Conservation (phyloP, 441 rosid genomes). For the Geranium incanum region DNA sequence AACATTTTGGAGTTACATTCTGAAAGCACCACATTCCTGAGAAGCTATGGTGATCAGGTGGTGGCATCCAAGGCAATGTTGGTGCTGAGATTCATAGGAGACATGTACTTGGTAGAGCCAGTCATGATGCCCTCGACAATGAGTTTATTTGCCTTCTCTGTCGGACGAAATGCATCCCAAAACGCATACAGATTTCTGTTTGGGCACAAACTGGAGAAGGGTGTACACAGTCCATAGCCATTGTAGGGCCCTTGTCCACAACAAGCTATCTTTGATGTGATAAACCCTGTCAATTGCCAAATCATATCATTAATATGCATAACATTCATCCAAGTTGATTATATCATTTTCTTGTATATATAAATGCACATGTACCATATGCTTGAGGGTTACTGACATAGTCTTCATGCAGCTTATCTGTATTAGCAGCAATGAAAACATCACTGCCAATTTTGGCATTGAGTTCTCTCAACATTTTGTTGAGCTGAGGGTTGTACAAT, state of each 20-base stretch:
- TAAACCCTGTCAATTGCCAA: constrained; percentile 30
- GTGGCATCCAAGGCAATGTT: constrained; percentile 22
- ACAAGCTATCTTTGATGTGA: constrained; percentile 46
- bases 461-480: constrained; percentile 11
- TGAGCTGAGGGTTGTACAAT: constrained; percentile 15
- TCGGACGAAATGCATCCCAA: constrained; percentile 57
- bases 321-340: background rate
- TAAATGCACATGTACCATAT: constrained; percentile 7
- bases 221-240: constrained; percentile 50
- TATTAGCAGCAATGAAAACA: constrained; percentile 14
- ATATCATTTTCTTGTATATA: too few species aligned
- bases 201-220: constrained; percentile 37
- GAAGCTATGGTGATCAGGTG: background rate
- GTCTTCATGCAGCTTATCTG: constrained; percentile 11
- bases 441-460: constrained; percentile 1
- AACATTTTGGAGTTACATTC: too few species aligned
- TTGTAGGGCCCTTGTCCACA: constrained; percentile 61
- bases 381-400: constrained; percentile 17
- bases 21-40: background rate
- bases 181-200: constrained; percentile 41
- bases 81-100: constrained; percentile 53
- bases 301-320: background rate
- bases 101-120: constrained; percentile 21
- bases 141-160: constrained; percentile 44
- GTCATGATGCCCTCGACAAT: constrained; percentile 37